Conservation (phyloP, 2,329 filamentous ascomycete species). For the Colletotrichum siamense region DNA sequence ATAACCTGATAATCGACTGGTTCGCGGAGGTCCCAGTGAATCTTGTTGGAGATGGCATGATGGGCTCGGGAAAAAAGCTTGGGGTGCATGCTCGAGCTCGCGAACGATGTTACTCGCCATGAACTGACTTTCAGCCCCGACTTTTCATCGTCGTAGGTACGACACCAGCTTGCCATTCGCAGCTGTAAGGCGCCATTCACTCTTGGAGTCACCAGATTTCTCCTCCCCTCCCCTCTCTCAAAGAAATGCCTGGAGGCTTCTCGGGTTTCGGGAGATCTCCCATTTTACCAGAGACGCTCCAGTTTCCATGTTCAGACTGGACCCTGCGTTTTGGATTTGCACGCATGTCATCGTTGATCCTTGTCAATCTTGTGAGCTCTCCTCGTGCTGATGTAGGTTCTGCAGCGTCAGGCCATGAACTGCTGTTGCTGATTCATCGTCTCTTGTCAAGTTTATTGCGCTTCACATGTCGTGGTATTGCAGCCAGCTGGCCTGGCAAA, state of each 20-base stretch:
- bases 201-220: background rate
- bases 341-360: background rate
- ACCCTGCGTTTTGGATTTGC: slow-evolving; percentile 2
- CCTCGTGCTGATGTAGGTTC: background rate
- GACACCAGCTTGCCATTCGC: background rate
- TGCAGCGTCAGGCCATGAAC: background rate
- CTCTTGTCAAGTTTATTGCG: background rate
- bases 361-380: background rate
- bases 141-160: background rate
- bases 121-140: background rate
- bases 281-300: background rate
- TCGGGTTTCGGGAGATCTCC: background rate
- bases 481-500: background rate
- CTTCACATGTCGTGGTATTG: background rate
- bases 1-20: background rate
- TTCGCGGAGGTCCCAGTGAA: background rate
- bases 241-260: background rate
- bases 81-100: background rate
- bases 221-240: background rate
- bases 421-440: background rate
- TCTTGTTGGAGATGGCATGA: background rate
- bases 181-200: background rate
- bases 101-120: background rate
- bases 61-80: background rate
- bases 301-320: background rate